Conservation (phyloP, 164 flowering plant genomes). For the Pachysandra terminalis region DNA sequence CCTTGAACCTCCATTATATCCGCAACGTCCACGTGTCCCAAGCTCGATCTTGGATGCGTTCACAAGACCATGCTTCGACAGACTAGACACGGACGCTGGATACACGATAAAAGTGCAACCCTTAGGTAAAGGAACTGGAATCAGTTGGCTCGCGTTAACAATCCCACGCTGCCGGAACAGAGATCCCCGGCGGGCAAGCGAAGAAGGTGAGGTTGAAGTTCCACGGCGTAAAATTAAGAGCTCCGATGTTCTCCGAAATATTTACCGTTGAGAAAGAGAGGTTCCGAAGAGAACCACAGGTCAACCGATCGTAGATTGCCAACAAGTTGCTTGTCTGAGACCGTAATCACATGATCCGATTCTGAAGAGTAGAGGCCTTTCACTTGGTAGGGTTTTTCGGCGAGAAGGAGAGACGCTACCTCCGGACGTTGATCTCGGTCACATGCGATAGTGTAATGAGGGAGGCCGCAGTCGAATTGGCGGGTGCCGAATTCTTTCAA, state of each 20-base stretch:
- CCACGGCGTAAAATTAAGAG: not conserved
- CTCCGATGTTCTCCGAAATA: too few relatives aligned
- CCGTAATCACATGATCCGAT: not conserved
- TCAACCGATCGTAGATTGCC: not conserved
- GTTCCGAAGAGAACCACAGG: not conserved
- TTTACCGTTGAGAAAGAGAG: not conserved
- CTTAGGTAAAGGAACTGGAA: not conserved
- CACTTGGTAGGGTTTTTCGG: not conserved
- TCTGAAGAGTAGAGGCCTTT: not conserved
- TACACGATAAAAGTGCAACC: not conserved
- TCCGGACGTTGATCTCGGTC: not conserved
- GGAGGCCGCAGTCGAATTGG: constrained; percentile 1
- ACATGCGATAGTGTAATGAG: not conserved
- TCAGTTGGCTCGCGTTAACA: not conserved
- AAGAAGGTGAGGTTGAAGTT: not conserved
- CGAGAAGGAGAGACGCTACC: not conserved
- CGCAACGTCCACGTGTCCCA: not conserved
- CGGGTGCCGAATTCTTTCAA: not conserved
- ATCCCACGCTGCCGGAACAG: not conserved
- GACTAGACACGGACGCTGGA: not conserved
- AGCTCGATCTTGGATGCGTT: not conserved
- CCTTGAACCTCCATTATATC: not conserved
- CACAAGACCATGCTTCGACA: not conserved
- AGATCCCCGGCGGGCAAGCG: not conserved
- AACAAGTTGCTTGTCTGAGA: not conserved